Evolutionary conservation across 2,329 filamentous ascomycete genomes (phyloP).

Genomic region (Lachnellula subtilissima): DNA sequence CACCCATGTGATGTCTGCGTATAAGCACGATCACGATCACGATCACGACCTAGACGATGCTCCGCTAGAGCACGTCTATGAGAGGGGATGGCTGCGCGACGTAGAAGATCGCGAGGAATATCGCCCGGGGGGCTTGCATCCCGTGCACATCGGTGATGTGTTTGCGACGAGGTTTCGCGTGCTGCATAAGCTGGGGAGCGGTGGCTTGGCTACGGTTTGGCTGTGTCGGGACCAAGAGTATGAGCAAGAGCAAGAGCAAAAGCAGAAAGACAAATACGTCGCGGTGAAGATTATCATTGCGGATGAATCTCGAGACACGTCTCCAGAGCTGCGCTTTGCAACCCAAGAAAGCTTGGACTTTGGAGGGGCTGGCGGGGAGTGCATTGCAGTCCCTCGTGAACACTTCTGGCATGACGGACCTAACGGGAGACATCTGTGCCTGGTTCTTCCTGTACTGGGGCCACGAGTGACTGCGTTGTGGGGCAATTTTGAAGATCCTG

Average conservation of each 20-base stretch:
- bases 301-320: slow-evolving; percentile 5
- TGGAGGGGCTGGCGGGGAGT: slow-evolving; percentile 7
- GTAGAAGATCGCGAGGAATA: slow-evolving; percentile 11
- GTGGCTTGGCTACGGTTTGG: slow-evolving; percentile 25
- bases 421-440: slow-evolving; percentile 8
- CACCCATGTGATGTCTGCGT: too few relatives aligned
- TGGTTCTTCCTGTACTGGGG: slow-evolving; percentile 11
- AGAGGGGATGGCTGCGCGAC: slow-evolving; percentile 2
- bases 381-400: slow-evolving; percentile 4
- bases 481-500: slow-evolving; percentile 5
- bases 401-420: slow-evolving; percentile 8
- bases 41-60: background rate
- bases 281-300: slow-evolving; percentile 11
- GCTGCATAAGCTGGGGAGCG: slow-evolving; percentile 24
- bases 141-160: slow-evolving; percentile 21
- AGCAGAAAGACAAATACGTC: slow-evolving; percentile 1
- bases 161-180: slow-evolving; percentile 18
- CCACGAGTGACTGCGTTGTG: slow-evolving; percentile 9
- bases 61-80: slow-evolving; percentile 1
- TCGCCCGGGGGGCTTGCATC: slow-evolving; percentile 20
- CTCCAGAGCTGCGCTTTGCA: slow-evolving; percentile 6
- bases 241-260: background rate
- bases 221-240: slow-evolving; percentile 13
- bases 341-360: slow-evolving; percentile 6
- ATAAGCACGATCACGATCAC: too few relatives aligned